A percentile compares a stretch with the other conserved stretches of the same genome.
These are phyloP conservation scores for Camellia granthamiana DNA, from an alignment of 148 eudicot genomes.

Conservation along the genomic window DNA sequence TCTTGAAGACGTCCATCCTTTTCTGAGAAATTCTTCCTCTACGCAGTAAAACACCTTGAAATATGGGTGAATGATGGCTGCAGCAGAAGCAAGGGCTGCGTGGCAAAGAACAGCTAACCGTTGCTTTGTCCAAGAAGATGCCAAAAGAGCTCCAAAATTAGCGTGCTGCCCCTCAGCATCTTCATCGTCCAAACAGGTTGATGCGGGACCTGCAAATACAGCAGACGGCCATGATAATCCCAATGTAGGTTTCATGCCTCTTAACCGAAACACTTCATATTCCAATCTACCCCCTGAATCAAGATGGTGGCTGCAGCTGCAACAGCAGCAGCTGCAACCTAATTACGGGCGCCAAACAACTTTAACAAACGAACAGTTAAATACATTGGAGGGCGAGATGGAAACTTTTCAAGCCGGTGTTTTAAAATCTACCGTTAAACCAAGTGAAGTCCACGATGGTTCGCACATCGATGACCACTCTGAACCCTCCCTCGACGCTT, in stretches of 20 bases:
- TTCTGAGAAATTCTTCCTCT: conserved; percentile 15
- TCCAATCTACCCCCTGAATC: conserved; percentile 67
- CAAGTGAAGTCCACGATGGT: conserved; percentile 21
- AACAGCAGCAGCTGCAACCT: conserved; percentile 63
- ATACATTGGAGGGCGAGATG: conserved; percentile 23
- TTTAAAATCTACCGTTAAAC: conserved; percentile 7
- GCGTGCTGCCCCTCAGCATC: conserved; percentile 70
- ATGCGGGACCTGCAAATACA: conserved; percentile 42
- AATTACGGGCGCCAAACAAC: conserved; percentile 43
- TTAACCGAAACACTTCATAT: conserved; percentile 39
- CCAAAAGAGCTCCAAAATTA: conserved; percentile 92
- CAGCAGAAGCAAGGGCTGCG: conserved; percentile 94
- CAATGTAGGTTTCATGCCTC: conserved; percentile 56
- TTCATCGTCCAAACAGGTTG: conserved; percentile 47
- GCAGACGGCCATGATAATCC: conserved; percentile 36
- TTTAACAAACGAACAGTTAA: conserved; percentile 36
- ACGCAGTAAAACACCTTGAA: conserved; percentile 33
- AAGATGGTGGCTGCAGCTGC: conserved; percentile 83
- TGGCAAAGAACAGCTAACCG: conserved; percentile 96
- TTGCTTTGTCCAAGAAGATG: conserved; percentile 91
- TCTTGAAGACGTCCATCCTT: not conserved
- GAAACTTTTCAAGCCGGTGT: conserved; percentile 25
- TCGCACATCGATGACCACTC: conserved; percentile 9
- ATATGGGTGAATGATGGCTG: conserved; percentile 64
- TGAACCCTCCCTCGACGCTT: conserved; percentile 14